Conservation (phyloP, 1,139 yeast species). For the Magnusiomyces fungicola region DNA sequence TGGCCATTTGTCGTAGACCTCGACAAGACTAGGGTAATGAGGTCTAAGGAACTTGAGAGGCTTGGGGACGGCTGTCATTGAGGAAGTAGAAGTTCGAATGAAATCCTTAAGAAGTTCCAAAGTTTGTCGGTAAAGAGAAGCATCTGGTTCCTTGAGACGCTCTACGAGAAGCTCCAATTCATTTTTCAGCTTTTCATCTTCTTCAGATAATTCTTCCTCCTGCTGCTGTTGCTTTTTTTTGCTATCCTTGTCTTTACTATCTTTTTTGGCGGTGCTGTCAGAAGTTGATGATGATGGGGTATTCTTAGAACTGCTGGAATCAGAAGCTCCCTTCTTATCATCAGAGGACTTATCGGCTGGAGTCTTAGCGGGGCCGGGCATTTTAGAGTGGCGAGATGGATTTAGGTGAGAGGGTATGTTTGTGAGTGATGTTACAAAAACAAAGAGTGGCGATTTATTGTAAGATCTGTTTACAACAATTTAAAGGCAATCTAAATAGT, state of each 20-base stretch:
- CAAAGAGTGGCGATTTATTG: no score
- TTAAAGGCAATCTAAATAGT: no score
- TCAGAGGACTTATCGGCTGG: background rate
- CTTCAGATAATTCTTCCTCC: slow-evolving; percentile 86
- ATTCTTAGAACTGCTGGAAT: no score
- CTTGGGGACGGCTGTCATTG: slow-evolving; percentile 99
- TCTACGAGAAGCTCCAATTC: slow-evolving; percentile 86
- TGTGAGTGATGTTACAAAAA: no score
- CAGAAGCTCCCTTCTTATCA: background rate
- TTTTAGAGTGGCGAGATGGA: no score
- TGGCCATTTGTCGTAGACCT: slow-evolving; percentile 63
- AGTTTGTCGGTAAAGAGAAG: slow-evolving; percentile 48
- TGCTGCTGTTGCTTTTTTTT: slow-evolving; percentile 35
- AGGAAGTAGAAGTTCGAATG: slow-evolving; percentile 88
- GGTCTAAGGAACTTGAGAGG: slow-evolving; percentile 94
- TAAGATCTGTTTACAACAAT: no score
- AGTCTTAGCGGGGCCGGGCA: background rate
- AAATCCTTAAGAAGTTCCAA: slow-evolving; percentile 63
- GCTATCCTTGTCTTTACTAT: slow-evolving; percentile 15
- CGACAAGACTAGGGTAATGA: slow-evolving; percentile 60
- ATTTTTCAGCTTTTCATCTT: slow-evolving; percentile 80
- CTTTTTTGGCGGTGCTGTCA: background rate
- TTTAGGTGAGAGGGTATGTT: no score
- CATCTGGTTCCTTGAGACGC: slow-evolving; percentile 50
- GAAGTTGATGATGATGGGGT: background rate